Base-by-base conservation (phyloP, 129 eudicot genomes). In the Mikania micrantha region DNA sequence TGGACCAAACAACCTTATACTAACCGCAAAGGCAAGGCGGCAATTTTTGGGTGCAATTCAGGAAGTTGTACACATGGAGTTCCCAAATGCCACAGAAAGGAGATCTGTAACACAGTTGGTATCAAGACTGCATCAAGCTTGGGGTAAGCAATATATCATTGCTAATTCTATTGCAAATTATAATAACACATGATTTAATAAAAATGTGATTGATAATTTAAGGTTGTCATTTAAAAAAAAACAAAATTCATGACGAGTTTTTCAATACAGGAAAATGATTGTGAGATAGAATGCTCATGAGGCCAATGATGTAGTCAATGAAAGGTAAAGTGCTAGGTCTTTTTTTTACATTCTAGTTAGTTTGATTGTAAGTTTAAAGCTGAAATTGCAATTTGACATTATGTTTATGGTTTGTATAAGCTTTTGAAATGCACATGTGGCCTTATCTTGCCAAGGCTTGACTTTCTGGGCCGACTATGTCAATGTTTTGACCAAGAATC, bases 31-130 rank as follows among this genome's bases (percentile, higher is more conserved):
- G 66, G 76, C 79, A 59, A 90, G 81, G 78, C 56, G 79, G 54
- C 90, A 84, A 17, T 60, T 83, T 21, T 40, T 86, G 61, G 76
- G 75, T 27, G 90, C 85, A 40, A 49, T 90, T 49, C 83, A 86
- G 77, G 88, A 84, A 79, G 86, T 84, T n/a, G 79, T 74, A 50
- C 81, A 79, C 52, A 59, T 77, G 64, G 89, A 77, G 31, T 78
- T 81, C 41, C 78, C 85, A 31, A 80, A 61, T 80, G 79, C 84
- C 34, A 54, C 81, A 53, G 93, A 86, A 71, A 84, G 88, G 74
- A 83, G 85, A 80, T 79, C 80, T 47, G 15, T 81, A 10, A 66
- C 74, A 31, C 82, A 86, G 39, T 62, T 86, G n/a, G 90, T 81
- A 41, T 79, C 77, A 78, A 74, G 77, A 38, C 64, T 90, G 81